Evolutionary conservation across 2,329 filamentous ascomycete species (phyloP), one percentile per base, ranked within the genome.

Genomic region (Rhynchosporium graminicola): DNA sequence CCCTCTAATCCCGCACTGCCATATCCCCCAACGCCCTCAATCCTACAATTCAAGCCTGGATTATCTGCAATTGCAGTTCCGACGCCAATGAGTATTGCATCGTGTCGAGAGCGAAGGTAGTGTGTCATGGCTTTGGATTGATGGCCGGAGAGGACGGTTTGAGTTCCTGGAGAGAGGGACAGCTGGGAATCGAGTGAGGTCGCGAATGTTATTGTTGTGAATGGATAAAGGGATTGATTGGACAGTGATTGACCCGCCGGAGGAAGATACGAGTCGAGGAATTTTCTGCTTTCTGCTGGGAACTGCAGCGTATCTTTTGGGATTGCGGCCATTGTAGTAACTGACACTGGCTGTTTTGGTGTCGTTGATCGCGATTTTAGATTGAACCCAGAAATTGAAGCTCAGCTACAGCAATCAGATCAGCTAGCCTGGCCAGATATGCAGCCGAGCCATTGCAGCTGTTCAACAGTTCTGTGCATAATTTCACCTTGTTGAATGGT

Each of bases 51-150:
- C 59, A 98, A 79, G 2, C 86, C 87, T 2, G 94, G 94, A 72
- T 97, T 85, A 74, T 98, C 94, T 26, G 91, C 89, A 31, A 91
- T 79, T 7, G 92, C 90, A 0, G 94, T 98, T 2, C 89, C 89
- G 4, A 89, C 91, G 28, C 94, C 94, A 38, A 98, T 81, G 29
- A 96, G 81, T 68, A 97, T 96, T 45, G 91, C 92, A 66, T 90
- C 86, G 77, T 98, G 92, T 15, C 83, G 84, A 12, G 88, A 87
- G 70, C 94, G 90, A 33, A 98, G 83, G 74, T 90, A 91, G 76
- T 98, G 94, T 0, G 94, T 97, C 91, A 98, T 96, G 59, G 90
- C 84, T 76, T 97, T 97, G 43, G 91, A 91, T 66, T 87, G 82
- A 0, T 89, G 84, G 3, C 93, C 93, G 1, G 94, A 98, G 13